phyloP scores from a whole-genome alignment of 176 grass and related monocot species.

The Alloteropsis semialata region DNA sequence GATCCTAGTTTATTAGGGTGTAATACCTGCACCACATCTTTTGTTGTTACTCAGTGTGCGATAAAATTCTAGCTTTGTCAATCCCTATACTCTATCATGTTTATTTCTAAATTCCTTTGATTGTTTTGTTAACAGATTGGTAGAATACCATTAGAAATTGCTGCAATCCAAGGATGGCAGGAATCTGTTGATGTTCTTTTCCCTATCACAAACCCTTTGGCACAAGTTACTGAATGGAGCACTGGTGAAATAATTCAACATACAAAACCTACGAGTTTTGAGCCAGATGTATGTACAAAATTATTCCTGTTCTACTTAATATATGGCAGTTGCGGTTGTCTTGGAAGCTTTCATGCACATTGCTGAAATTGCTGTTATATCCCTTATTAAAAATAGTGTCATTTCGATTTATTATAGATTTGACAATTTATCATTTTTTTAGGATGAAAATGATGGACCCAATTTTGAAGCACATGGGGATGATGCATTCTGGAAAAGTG shows the following conservation, averaged over 20 bases:
- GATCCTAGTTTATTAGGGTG: neutral
- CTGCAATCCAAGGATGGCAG: slow-evolving; percentile 25
- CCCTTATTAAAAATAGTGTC: neutral
- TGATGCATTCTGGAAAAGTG: neutral
- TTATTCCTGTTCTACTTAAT: neutral
- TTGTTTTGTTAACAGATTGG: slow-evolving; percentile 3
- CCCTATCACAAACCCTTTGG: slow-evolving; percentile 3
- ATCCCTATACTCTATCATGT: neutral
- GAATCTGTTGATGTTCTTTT: slow-evolving; percentile 21
- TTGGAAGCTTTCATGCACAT: neutral
- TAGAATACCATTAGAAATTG: slow-evolving; percentile 20
- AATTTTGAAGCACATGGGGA: slow-evolving; percentile 13
- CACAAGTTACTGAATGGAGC: neutral
- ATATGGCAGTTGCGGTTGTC: neutral
- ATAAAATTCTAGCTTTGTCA: neutral
- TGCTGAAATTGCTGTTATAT: neutral
- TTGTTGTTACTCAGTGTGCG: neutral
- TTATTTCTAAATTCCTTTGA: neutral
- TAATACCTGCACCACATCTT: neutral
- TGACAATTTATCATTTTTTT: slow-evolving; percentile 2
- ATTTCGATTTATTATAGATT: neutral
- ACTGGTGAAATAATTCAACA: neutral
- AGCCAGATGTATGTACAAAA: neutral
- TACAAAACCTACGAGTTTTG: neutral
- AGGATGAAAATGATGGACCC: slow-evolving; percentile 13